Evolutionary conservation across 192 early-diverging fungal species (phyloP), one percentile per base, ranked within the genome.

Genomic region (Coemansia sp.): DNA sequence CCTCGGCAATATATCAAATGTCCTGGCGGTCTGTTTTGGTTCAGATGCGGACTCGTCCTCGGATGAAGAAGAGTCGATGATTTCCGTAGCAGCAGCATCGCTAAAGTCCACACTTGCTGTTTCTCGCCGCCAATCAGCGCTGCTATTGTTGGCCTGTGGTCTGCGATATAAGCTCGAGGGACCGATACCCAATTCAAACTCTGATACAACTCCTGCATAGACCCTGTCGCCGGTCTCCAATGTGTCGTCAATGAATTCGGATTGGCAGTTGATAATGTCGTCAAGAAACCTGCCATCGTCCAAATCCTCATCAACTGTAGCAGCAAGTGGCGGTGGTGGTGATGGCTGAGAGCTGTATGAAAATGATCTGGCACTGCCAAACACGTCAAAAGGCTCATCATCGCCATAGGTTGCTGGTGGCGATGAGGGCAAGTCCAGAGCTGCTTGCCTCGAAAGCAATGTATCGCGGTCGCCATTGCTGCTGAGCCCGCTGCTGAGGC

Each of bases 341-440:
- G 29, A 57, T 33, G 29, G 3, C 55, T 20, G 13, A 31, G 55
- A 20, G 55, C 55, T 57, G 55, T 13, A 12, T 13, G 55, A 27
- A 33, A 33, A 57, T 3, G 55, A 57, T 5, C 55, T 54, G 41
- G 22, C 7, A 13, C 40, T 15, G 57, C 33, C 60, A 51, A 63
- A 24, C 13, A 62, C 16, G 60, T 63, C 36, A 40, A 62, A 40
- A 7, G 31, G n/a, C 36, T 62, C 61, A 36, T 70, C 60, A 43
- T 29, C 27, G 24, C 15, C 61, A 34, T 29, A 38, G 24, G 27
- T 22, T 13, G 49, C 20, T 22, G 73, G 76, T 13, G 80, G 80
- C 20, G 80, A 83, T 7, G 80, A 83, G 2, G 80, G 80, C 68
- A 83, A 8, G 8, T 72, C 67, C n/a, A 83, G 15, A 6, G 76